Evolutionary conservation across 768 basidiomycete genomes (phyloP).

Genomic region (Lentinula aciculospora): DNA sequence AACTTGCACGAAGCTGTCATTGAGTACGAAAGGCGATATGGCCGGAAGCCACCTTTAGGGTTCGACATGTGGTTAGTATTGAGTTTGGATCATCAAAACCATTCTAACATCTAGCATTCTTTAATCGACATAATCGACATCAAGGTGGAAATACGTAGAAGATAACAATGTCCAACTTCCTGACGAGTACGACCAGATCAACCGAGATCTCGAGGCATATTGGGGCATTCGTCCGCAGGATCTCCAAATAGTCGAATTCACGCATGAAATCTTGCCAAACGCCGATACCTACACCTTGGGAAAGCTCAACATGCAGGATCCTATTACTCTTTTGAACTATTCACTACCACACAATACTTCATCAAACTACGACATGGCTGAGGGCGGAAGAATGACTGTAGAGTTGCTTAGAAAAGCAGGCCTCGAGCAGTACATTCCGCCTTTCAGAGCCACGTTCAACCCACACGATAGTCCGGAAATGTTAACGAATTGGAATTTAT

Average conservation of each 20-base stretch:
- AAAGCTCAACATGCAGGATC: conserved; percentile 15
- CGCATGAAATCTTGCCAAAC: conserved; percentile 24
- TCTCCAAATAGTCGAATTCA: conserved; percentile 28
- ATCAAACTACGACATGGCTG: conserved; percentile 18
- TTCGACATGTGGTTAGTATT: conserved; percentile 79
- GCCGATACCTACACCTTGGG: conserved; percentile 32
- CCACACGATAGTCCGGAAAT: conserved; percentile 44
- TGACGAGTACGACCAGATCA: conserved; percentile 81
- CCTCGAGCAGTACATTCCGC: conserved; percentile 34
- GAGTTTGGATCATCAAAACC: too few species aligned
- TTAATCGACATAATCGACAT: background rate
- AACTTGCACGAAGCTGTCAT: conserved; percentile 67
- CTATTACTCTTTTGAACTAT: background rate
- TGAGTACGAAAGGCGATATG: conserved; percentile 75
- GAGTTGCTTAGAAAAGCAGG: conserved; percentile 28
- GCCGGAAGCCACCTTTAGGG: conserved; percentile 75
- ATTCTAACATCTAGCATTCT: background rate
- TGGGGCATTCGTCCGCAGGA: conserved; percentile 56
- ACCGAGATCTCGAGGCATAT: conserved; percentile 76
- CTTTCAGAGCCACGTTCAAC: conserved; percentile 47
- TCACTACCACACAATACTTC: background rate
- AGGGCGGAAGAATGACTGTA: conserved; percentile 27
- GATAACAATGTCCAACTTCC: conserved; percentile 70
- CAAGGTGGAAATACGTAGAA: conserved; percentile 52
- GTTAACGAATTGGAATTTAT: conserved; percentile 20